Evolutionary conservation across 768 basidiomycete species (phyloP).

Genomic region (Mycena galericulata): DNA sequence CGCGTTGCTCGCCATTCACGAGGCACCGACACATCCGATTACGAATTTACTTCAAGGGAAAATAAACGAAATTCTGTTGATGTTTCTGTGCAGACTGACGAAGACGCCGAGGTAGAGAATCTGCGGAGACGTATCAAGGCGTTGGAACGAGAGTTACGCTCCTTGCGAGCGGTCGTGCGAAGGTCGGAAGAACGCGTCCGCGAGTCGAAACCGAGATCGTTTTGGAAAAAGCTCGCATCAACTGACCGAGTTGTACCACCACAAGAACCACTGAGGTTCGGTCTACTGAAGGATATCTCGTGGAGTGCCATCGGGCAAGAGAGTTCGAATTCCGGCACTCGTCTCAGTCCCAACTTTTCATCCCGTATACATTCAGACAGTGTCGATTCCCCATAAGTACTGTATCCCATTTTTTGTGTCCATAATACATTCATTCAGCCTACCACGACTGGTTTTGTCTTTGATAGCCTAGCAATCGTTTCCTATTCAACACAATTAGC

Average conservation of each 20-base stretch:
- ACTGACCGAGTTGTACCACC: slow-evolving; percentile 21
- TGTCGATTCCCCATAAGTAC: no score
- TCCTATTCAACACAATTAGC: slow-evolving; percentile 7
- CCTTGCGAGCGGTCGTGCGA: slow-evolving; percentile 2
- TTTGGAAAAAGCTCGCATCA: slow-evolving; percentile 17
- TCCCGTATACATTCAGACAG: neutral
- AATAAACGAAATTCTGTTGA: slow-evolving; percentile 12
- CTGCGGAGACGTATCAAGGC: slow-evolving; percentile 25
- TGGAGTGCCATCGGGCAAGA: neutral
- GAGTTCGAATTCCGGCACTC: neutral
- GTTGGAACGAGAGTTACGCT: slow-evolving; percentile 30
- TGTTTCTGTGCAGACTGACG: slow-evolving; percentile 20
- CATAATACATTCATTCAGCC: neutral
- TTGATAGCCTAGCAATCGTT: slow-evolving; percentile 34
- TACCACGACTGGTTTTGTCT: slow-evolving; percentile 34
- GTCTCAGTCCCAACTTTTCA: neutral
- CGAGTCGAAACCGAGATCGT: slow-evolving; percentile 19
- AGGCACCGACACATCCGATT: slow-evolving; percentile 21
- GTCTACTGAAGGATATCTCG: slow-evolving; percentile 7
- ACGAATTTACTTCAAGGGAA: neutral
- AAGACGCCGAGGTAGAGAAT: slow-evolving; percentile 15
- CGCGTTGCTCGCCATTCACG: slow-evolving; percentile 4
- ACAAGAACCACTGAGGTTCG: slow-evolving; percentile 12
- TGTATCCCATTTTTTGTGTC: neutral
- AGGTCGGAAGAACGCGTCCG: slow-evolving; percentile 10